Evolutionary conservation across 2,329 filamentous ascomycete species (phyloP).

Genomic region (Aspergillus fructus): DNA sequence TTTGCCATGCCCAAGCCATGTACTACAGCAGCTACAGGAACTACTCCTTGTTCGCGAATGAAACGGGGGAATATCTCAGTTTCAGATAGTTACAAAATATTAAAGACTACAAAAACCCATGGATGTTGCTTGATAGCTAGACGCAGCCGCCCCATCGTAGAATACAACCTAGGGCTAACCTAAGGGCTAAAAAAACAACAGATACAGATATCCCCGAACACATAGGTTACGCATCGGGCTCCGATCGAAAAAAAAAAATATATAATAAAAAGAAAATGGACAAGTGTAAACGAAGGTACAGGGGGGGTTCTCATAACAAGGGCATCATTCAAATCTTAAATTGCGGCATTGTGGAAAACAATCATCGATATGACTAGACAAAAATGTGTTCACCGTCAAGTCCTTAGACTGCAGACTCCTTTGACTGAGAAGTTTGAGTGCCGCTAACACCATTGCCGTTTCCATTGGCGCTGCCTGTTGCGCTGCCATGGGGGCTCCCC

Average conservation of each 20-base stretch:
- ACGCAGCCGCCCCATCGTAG: conserved; percentile 17
- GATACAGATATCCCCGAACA: conserved; percentile 12
- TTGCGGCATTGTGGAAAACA: not conserved
- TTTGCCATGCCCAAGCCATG: too few species aligned
- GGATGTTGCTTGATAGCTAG: not conserved
- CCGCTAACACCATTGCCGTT: conserved; percentile 28
- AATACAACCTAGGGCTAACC: conserved; percentile 20
- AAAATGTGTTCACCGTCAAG: not conserved
- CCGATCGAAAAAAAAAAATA: conserved; percentile 5
- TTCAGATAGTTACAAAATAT: not conserved
- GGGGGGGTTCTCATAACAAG: conserved; percentile 4
- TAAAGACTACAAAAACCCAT: not conserved
- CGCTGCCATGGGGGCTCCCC: conserved; percentile 35
- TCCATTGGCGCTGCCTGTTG: conserved; percentile 27
- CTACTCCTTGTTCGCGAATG: too few species aligned
- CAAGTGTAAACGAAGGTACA: conserved; percentile 15
- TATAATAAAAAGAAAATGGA: conserved; percentile 5
- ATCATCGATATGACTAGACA: not conserved
- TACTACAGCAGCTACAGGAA: too few species aligned
- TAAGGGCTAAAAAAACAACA: conserved; percentile 18
- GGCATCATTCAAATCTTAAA: conserved; percentile 12
- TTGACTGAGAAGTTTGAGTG: conserved; percentile 30
- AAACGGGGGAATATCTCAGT: not conserved
- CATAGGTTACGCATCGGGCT: conserved; percentile 1
- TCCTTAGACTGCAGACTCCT: conserved; percentile 31